Percentiles rank a stretch among this genome's conserved stretches.
These are phyloP conservation scores for Chamaecrista fasciculata DNA, from an alignment of 306 rosid species.

Conservation along the genomic window DNA sequence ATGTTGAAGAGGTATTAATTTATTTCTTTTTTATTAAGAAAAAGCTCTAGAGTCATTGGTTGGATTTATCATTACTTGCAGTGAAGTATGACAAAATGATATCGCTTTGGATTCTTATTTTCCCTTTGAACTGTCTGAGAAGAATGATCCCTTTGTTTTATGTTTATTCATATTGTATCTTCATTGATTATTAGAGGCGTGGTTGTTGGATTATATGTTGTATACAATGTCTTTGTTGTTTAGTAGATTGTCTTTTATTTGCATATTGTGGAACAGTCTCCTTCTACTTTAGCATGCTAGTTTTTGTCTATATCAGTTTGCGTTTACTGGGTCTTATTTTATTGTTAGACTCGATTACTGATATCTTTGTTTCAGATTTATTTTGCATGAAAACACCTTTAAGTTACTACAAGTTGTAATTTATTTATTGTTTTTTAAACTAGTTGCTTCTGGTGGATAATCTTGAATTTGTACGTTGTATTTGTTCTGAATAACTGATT, in stretches of 20 bases:
- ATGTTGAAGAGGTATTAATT: slow-evolving; percentile 73
- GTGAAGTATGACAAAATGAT: not conserved
- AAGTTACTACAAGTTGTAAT: not conserved
- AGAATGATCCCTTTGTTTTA: not conserved
- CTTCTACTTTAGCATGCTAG: not conserved
- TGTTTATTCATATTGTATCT: not conserved
- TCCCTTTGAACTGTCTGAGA: not conserved
- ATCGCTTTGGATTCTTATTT: not conserved
- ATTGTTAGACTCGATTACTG: too few relatives aligned
- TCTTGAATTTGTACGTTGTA: not conserved
- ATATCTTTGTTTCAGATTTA: too few relatives aligned
- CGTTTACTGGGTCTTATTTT: not conserved
- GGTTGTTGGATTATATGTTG: too few relatives aligned
- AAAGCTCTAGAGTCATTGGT: not conserved
- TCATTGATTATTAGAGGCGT: not conserved
- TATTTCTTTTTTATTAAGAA: not conserved
- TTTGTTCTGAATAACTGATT: not conserved
- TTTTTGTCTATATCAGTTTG: not conserved
- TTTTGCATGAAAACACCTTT: not conserved
- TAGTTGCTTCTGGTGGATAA: not conserved
- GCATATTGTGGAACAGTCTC: not conserved
- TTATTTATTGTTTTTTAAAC: too few relatives aligned
- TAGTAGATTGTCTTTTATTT: not conserved
- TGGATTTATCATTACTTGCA: not conserved
- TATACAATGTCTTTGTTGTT: not conserved